These are phyloP conservation scores for Gracilaria domingensis DNA, from an alignment of 23 red algal genomes.

Conservation along the genomic window DNA sequence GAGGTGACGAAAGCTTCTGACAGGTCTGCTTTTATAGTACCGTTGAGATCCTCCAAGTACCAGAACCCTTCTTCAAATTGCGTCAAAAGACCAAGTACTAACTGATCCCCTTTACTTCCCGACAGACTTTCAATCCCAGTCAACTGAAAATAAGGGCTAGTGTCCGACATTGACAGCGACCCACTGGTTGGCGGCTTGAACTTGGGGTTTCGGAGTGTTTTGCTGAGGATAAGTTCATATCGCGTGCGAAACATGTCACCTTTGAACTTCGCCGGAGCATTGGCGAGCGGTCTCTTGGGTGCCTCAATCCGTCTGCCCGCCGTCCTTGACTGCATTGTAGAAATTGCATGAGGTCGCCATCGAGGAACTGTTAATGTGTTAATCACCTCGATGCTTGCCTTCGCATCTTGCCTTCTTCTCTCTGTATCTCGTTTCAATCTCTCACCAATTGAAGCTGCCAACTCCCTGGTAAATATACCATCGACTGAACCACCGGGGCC, in stretches of 20 bases:
- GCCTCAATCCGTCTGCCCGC: constrained; percentile 17
- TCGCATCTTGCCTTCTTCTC: constrained; percentile 4
- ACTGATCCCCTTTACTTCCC: constrained; percentile 42
- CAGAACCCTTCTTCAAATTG: constrained; percentile 80
- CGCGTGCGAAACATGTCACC: constrained; percentile 61
- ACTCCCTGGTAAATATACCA: constrained; percentile 47
- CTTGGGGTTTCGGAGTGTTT: constrained; percentile 74
- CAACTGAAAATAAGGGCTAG: constrained; percentile 65
- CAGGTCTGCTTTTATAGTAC: constrained; percentile 63
- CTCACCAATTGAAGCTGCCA: constrained; percentile 44
- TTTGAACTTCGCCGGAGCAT: constrained; percentile 41
- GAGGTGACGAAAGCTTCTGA: constrained; percentile 55
- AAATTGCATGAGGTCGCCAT: constrained; percentile 53
- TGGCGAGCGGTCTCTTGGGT: constrained; percentile 31
- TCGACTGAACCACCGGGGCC: constrained; percentile 15
- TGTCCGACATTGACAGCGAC: constrained; percentile 6
- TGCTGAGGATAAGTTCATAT: constrained; percentile 60
- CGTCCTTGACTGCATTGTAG: constrained; percentile 1
- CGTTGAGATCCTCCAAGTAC: constrained; percentile 78
- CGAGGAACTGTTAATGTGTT: constrained; percentile 58
- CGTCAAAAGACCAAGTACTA: constrained; percentile 81
- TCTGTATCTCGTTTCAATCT: constrained; percentile 19
- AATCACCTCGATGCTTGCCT: constrained; percentile 58
- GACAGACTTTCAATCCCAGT: constrained; percentile 78
- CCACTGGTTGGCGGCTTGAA: constrained; percentile 58